Conservation (phyloP, 768 basidiomycete species). For the Nidula microcarpa region DNA sequence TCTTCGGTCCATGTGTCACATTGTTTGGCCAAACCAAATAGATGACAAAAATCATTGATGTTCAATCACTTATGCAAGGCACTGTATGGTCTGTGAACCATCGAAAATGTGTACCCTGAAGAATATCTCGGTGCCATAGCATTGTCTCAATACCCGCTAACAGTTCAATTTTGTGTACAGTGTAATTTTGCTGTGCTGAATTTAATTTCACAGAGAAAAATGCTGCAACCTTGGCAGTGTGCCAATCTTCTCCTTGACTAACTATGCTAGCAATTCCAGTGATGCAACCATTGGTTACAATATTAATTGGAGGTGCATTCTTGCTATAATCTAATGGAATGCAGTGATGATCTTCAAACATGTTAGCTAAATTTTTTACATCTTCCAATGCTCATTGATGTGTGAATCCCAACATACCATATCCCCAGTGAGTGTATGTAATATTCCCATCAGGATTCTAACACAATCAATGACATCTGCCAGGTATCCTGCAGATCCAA, state of each 20-base stretch:
- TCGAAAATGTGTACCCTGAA: constrained; percentile 17
- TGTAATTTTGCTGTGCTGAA: constrained; percentile 23
- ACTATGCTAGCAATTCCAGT: constrained; percentile 16
- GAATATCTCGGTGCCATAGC: constrained; percentile 10
- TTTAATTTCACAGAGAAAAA: constrained; percentile 25
- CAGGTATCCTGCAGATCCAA: background rate
- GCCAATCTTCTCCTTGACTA: constrained; percentile 1
- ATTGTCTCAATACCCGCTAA: constrained; percentile 21
- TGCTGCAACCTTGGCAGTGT: constrained; percentile 8
- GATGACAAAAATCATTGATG: too few species aligned
- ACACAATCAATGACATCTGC: background rate
- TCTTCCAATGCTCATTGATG: background rate
- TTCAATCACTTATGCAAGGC: too few species aligned
- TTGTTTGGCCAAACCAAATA: too few species aligned
- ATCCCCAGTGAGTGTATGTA: background rate
- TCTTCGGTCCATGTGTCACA: too few species aligned
- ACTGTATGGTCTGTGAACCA: constrained; percentile 21
- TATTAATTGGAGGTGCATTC: background rate
- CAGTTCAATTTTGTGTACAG: constrained; percentile 27
- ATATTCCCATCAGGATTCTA: background rate
- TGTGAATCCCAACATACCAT: background rate
- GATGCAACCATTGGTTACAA: constrained; percentile 7
- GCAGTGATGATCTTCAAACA: background rate
- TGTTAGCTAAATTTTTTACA: background rate
- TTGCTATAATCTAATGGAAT: background rate